Percentiles rank a stretch among this genome's conserved stretches.
phyloP scores from a whole-genome alignment of 306 rosid genomes.

The Prunus fruticosa region DNA sequence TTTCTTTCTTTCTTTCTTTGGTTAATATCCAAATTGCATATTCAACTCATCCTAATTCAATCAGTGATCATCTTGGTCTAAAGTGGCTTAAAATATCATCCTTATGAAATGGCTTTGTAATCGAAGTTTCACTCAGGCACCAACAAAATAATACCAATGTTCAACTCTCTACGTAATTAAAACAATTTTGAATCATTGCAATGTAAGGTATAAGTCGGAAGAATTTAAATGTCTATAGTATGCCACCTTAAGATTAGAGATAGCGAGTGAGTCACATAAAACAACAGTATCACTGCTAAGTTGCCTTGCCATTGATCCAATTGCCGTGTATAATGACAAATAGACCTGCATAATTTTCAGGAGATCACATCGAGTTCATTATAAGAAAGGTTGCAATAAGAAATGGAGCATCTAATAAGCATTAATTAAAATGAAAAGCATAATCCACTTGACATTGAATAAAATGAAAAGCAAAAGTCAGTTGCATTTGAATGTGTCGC shows the following conservation, averaged over 20 bases:
- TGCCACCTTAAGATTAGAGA: conserved; percentile 73
- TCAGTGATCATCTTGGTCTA: neutral
- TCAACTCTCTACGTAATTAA: neutral
- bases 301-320: conserved; percentile 75
- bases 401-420: conserved; percentile 9
- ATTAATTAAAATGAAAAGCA: neutral
- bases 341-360: conserved; percentile 59
- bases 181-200: neutral
- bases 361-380: neutral
- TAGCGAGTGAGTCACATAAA: conserved; percentile 64
- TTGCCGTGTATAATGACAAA: conserved; percentile 77
- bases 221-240: conserved; percentile 6
- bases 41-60: neutral
- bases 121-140: neutral
- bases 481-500: neutral
- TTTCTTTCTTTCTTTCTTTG: neutral
- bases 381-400: neutral
- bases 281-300: conserved; percentile 52
- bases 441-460: neutral
- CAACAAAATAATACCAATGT: neutral
- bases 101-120: neutral
- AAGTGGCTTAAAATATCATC: neutral
- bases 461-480: neutral
- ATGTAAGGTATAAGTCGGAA: neutral
- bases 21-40: neutral